phyloP scores from a whole-genome alignment of 2,329 filamentous ascomycete genomes.

The Tolypocladium pustulatum region DNA sequence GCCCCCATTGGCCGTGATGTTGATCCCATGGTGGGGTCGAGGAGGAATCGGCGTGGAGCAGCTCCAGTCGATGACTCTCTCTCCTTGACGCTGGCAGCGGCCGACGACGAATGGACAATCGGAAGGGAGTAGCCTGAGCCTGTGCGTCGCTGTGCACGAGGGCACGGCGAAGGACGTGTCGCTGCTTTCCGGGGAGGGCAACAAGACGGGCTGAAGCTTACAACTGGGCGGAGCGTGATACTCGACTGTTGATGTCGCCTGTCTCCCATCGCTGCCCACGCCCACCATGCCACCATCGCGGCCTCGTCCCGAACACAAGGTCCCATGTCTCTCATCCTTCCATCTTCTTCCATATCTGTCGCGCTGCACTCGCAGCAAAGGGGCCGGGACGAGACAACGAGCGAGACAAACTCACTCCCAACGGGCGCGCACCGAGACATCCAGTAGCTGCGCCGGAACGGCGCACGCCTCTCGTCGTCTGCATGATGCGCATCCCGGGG shows the following conservation, averaged over 20 bases:
- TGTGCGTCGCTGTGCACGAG: too few relatives aligned
- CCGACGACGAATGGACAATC: neutral
- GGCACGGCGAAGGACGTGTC: neutral
- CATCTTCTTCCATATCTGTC: neutral
- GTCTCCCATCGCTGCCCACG: too few relatives aligned
- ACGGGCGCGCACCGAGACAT: neutral
- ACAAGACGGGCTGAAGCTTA: neutral
- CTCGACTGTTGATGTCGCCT: neutral
- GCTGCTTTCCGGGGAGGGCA: neutral
- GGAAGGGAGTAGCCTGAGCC: neutral
- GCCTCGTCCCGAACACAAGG: neutral
- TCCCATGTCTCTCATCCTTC: neutral
- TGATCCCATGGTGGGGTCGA: neutral
- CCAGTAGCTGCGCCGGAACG: neutral
- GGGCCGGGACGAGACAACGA: neutral
- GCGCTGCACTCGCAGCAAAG: neutral
- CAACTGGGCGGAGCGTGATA: neutral
- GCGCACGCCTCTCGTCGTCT: neutral
- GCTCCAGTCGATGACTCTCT: neutral
- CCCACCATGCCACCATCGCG: neutral
- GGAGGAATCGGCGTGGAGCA: neutral
- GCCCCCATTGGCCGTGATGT: constrained; percentile 5
- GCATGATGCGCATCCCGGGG: neutral
- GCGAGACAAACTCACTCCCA: neutral
- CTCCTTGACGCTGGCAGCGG: neutral